phyloP scores from a whole-genome alignment of 805 yeast species.

The Metschnikowia gelsemii region DNA sequence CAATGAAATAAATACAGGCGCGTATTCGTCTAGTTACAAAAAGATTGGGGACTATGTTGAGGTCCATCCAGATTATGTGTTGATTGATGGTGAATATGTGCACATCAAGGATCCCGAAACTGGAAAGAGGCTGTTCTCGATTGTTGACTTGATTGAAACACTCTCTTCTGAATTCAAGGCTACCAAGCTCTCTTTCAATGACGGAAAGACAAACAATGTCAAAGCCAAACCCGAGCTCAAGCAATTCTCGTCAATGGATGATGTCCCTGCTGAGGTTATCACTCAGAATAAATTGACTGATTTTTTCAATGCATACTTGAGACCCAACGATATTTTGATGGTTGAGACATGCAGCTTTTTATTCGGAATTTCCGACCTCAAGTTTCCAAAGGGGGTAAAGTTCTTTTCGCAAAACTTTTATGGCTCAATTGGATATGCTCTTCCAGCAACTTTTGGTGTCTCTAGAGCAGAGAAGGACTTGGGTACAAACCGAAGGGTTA shows the following conservation, averaged over 20 bases:
- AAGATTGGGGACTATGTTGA: constrained; percentile 31
- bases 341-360: constrained; percentile 83
- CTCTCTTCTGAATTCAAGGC: constrained; percentile 26
- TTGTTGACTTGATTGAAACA: constrained; percentile 34
- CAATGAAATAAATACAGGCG: constrained; percentile 32
- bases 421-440: constrained; percentile 84
- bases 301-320: constrained; percentile 37
- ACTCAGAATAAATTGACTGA: constrained; percentile 38
- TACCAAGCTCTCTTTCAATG: constrained; percentile 10
- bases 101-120: constrained; percentile 22
- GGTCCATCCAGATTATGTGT: constrained; percentile 43
- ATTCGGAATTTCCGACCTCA: constrained; percentile 70
- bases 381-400: constrained; percentile 53
- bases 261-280: constrained; percentile 15
- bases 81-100: constrained; percentile 32
- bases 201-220: constrained; percentile 19
- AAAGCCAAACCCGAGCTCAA: constrained; percentile 17
- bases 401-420: constrained; percentile 70
- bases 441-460: constrained; percentile 84
- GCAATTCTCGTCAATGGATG: constrained; percentile 10
- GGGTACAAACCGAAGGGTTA: constrained; percentile 51
- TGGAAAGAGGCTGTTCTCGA: constrained; percentile 29
- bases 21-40: constrained; percentile 23
- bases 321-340: constrained; percentile 68
- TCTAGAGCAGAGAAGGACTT: constrained; percentile 68